Percentiles rank a stretch among this genome's conserved stretches.
These are phyloP conservation scores for Pestalotiopsis sp. DNA, from an alignment of 2,329 filamentous ascomycete species.

Conservation along the genomic window DNA sequence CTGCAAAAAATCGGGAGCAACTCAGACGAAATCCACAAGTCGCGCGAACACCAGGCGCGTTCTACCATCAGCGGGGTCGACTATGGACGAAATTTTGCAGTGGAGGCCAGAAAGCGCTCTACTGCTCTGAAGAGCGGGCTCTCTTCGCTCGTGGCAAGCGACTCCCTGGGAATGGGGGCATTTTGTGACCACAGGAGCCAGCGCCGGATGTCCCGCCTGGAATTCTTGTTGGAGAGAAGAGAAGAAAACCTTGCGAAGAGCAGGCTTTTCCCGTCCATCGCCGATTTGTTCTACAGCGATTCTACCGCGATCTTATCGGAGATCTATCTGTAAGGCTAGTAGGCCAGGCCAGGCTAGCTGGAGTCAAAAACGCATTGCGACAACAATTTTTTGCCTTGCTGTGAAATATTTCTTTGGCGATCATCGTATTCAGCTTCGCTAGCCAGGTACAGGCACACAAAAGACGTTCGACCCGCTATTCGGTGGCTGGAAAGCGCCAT, in stretches of 20 bases:
- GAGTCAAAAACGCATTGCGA: background rate
- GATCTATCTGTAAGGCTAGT: background rate
- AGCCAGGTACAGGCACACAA: background rate
- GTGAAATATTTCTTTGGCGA: background rate
- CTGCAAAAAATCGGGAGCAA: too few species aligned
- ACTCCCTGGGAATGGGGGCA: background rate
- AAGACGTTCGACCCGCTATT: background rate
- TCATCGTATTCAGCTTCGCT: background rate
- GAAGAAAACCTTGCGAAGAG: background rate
- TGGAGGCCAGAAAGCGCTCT: background rate
- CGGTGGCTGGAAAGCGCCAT: background rate
- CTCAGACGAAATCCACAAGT: too few species aligned
- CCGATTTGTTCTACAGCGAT: background rate
- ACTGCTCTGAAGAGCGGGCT: background rate
- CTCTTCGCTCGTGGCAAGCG: background rate
- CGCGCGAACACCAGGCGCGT: background rate
- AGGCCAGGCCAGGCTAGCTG: background rate
- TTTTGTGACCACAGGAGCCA: background rate
- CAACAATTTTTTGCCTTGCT: background rate
- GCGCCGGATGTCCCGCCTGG: background rate
- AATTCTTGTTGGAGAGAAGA: too few species aligned
- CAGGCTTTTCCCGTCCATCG: background rate
- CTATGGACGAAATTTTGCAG: background rate
- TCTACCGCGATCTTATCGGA: background rate
- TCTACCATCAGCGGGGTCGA: background rate